phyloP scores from a whole-genome alignment of 768 basidiomycete genomes.

The Russula dissimulans region DNA sequence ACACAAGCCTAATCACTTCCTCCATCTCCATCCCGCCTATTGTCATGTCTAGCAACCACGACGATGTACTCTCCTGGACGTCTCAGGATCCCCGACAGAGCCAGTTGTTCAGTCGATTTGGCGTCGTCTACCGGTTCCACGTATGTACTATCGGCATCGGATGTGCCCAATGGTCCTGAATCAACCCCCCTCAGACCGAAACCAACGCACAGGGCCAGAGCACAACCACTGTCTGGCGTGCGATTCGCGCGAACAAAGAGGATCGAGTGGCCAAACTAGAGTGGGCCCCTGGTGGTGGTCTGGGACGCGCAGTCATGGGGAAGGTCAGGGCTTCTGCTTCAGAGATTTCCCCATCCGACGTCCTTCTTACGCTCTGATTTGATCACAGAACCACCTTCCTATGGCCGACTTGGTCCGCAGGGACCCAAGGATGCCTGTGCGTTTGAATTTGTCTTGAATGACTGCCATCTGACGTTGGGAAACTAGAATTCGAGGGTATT shows the following conservation, averaged over 20 bases:
- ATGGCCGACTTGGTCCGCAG: slow-evolving; percentile 77
- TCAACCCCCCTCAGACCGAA: slow-evolving; percentile 43
- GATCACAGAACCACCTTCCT: slow-evolving; percentile 55
- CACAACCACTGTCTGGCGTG: slow-evolving; percentile 69
- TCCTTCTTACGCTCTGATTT: slow-evolving; percentile 8
- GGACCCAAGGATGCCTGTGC: slow-evolving; percentile 53
- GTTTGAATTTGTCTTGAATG: slow-evolving; percentile 23
- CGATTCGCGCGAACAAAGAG: slow-evolving; percentile 78
- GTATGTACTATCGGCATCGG: slow-evolving; percentile 32
- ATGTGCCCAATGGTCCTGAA: slow-evolving; percentile 23
- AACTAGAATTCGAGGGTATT: slow-evolving; percentile 42
- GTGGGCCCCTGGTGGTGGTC: slow-evolving; percentile 74
- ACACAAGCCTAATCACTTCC: slow-evolving; percentile 17
- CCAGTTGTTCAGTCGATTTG: slow-evolving; percentile 72
- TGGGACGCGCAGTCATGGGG: slow-evolving; percentile 79
- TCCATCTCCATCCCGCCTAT: slow-evolving; percentile 24
- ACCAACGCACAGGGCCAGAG: slow-evolving; percentile 54
- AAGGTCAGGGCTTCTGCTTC: slow-evolving; percentile 42
- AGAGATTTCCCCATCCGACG: slow-evolving; percentile 23
- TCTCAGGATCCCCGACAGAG: slow-evolving; percentile 81
- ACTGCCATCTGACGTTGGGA: slow-evolving; percentile 5
- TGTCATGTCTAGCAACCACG: slow-evolving; percentile 35
- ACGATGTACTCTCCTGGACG: slow-evolving; percentile 77
- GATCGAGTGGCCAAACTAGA: slow-evolving; percentile 84
- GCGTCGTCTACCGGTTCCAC: slow-evolving; percentile 73